Percentiles rank a stretch among this genome's conserved stretches.
phyloP scores from a whole-genome alignment of 306 rosid genomes.

The Senna siamea region DNA sequence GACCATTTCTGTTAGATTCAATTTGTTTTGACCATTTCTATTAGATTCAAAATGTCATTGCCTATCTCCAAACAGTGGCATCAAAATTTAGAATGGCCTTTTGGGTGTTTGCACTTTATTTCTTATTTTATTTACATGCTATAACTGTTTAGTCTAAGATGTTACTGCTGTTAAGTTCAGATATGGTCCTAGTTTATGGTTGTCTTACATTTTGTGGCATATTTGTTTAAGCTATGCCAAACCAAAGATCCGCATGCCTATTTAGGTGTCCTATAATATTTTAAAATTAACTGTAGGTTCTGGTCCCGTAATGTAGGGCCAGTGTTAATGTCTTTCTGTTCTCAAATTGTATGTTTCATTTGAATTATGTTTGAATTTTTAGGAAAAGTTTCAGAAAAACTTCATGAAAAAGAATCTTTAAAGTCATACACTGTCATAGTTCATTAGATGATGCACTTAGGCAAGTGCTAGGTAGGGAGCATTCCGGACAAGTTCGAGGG shows the following conservation, averaged over 20 bases:
- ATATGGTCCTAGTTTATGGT: background rate
- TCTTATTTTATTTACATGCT: background rate
- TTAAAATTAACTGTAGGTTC: slow-evolving; percentile 29
- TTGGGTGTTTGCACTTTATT: background rate
- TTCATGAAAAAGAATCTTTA: too few species aligned
- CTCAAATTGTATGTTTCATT: too few species aligned
- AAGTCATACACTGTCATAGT: too few species aligned
- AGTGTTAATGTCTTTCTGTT: too few species aligned
- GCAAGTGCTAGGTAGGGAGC: too few species aligned
- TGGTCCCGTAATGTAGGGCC: slow-evolving; percentile 65
- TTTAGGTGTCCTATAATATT: slow-evolving; percentile 19
- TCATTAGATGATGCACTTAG: too few species aligned
- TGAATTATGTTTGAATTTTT: too few species aligned
- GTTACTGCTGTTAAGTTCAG: slow-evolving; percentile 6
- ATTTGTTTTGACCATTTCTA: background rate
- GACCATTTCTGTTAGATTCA: too few species aligned
- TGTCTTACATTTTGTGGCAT: slow-evolving; percentile 6
- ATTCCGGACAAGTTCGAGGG: too few species aligned
- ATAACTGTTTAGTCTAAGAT: background rate
- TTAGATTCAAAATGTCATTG: background rate
- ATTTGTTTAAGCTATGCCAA: slow-evolving; percentile 23
- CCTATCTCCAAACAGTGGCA: background rate
- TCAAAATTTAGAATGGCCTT: background rate
- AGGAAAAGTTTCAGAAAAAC: too few species aligned
- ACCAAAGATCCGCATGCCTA: background rate